These are phyloP conservation scores for Sporothrix sp. DNA, from an alignment of 2,329 filamentous ascomycete species.

Conservation along the genomic window DNA sequence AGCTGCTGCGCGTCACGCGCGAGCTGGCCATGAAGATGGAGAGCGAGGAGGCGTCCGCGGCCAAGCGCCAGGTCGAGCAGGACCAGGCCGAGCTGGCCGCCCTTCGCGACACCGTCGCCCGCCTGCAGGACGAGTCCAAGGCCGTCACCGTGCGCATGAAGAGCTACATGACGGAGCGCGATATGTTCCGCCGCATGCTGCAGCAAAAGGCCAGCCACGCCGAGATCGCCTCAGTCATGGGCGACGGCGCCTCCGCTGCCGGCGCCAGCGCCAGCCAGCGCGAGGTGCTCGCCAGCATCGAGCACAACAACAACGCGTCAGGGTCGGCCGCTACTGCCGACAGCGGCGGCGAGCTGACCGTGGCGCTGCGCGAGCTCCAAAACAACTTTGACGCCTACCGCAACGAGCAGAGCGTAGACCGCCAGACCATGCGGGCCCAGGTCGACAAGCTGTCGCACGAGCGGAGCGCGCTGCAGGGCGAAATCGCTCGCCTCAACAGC, in stretches of 20 bases:
- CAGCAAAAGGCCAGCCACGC: constrained; percentile 55
- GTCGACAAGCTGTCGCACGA: constrained; percentile 71
- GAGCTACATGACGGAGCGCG: constrained; percentile 89
- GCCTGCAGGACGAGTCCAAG: constrained; percentile 70
- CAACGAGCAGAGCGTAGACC: constrained; percentile 73
- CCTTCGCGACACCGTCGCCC: constrained; percentile 24
- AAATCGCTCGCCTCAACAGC: constrained; percentile 69
- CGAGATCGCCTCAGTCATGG: constrained; percentile 60
- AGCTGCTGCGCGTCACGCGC: constrained; percentile 71
- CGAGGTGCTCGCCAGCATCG: constrained; percentile 48
- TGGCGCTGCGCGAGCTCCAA: constrained; percentile 78
- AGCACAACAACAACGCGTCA: constrained; percentile 36
- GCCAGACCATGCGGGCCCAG: constrained; percentile 74
- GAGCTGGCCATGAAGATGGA: constrained; percentile 84
- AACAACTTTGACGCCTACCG: constrained; percentile 82
- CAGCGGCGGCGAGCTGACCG: constrained; percentile 62
- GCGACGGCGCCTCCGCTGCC: constrained; percentile 53
- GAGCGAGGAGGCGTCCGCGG: constrained; percentile 69
- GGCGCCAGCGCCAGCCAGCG: constrained; percentile 35
- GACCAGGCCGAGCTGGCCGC: constrained; percentile 64
- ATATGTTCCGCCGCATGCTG: constrained; percentile 94
- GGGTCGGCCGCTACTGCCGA: too few species aligned
- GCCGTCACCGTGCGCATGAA: constrained; percentile 76
- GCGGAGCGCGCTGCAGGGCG: constrained; percentile 71
- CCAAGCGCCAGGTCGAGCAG: constrained; percentile 51